Conservation (phyloP, 305 asterid species). For the Withania somnifera region DNA sequence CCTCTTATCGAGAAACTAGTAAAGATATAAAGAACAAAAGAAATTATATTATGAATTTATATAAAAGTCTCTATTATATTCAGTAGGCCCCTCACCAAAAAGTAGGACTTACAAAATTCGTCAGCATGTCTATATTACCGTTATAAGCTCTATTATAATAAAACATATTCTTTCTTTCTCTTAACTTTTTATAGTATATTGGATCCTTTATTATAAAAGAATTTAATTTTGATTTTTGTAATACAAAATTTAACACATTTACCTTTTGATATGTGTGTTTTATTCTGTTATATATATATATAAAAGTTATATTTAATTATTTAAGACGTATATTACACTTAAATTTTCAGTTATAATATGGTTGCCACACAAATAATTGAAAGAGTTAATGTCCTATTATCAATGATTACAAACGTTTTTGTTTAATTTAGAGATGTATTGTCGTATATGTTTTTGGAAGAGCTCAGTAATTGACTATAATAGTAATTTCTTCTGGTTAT, state of each 20-base stretch:
- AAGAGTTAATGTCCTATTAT: no score
- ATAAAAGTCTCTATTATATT: not conserved
- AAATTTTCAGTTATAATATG: no score
- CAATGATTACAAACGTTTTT: no score
- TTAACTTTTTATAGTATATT: not conserved
- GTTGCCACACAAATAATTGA: no score
- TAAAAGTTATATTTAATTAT: no score
- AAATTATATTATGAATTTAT: not conserved
- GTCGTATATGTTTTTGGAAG: no score
- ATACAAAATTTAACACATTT: not conserved
- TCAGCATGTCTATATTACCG: conserved; percentile 39
- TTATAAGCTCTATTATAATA: conserved; percentile 16
- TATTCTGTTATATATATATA: no score
- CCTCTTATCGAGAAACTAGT: no score
- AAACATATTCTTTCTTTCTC: not conserved
- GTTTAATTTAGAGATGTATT: no score
- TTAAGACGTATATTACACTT: no score
- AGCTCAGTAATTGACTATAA: not conserved
- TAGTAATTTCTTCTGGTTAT: accelerated
- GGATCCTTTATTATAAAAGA: not conserved
- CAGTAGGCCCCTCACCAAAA: not conserved
- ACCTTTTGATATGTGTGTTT: no score
- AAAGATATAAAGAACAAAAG: no score
- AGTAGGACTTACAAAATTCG: not conserved
- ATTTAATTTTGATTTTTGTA: not conserved